A percentile compares a stretch with the other conserved stretches of the same genome.
Conservation (phyloP, 2,329 filamentous ascomycete genomes). For the Periconia digitata region DNA sequence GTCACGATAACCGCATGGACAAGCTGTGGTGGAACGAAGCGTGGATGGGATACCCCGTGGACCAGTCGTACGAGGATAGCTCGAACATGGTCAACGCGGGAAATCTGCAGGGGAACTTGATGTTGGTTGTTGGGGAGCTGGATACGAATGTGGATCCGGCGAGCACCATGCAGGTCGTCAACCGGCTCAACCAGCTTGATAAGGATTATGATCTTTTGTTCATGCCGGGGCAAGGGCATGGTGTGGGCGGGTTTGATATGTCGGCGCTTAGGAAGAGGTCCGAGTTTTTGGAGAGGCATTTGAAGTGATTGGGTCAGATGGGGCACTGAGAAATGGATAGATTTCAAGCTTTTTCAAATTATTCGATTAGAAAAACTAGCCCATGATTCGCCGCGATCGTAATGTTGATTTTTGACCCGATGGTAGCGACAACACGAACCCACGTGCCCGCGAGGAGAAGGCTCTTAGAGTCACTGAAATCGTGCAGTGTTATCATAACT, state of each 20-base stretch:
- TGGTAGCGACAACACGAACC: too few relatives aligned
- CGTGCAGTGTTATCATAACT: too few relatives aligned
- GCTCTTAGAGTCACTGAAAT: too few relatives aligned
- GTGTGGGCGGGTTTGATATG: conserved; percentile 8
- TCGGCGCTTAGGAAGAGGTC: conserved; percentile 17
- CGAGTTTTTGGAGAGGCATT: conserved; percentile 22
- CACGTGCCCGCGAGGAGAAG: too few relatives aligned
- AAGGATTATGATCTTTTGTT: conserved; percentile 27
- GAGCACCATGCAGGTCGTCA: conserved; percentile 29
- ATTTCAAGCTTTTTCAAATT: too few relatives aligned
- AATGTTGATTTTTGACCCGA: too few relatives aligned
- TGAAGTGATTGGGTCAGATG: too few relatives aligned
- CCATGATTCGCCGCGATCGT: too few relatives aligned
- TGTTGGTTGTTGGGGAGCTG: conserved; percentile 36
- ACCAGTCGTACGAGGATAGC: conserved; percentile 24
- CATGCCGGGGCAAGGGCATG: conserved; percentile 22
- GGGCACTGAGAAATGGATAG: too few relatives aligned
- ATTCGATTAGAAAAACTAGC: too few relatives aligned
- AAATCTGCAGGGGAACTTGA: conserved; percentile 17
- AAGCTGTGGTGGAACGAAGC: conserved; percentile 33
- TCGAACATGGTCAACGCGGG: conserved; percentile 28
- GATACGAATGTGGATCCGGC: conserved; percentile 35
- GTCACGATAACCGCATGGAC: conserved; percentile 34
- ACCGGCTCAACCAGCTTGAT: conserved; percentile 19
- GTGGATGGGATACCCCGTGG: conserved; percentile 32